Evolutionary conservation across 2,329 filamentous ascomycete genomes (phyloP).

Genomic region (Scytalidium sp.): DNA sequence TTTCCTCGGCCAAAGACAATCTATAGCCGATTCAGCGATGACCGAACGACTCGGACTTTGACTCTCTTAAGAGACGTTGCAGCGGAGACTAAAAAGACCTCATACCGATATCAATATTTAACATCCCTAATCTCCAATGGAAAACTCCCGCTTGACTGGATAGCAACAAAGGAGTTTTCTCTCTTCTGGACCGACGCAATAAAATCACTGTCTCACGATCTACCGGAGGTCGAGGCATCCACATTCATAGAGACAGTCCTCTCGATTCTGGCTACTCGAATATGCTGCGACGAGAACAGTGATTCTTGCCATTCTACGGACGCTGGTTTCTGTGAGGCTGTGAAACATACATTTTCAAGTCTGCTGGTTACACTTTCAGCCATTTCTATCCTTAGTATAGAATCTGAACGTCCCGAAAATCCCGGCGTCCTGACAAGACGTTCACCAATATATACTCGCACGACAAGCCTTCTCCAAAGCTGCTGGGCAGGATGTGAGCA

Average conservation of each 20-base stretch:
- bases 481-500: slow-evolving; percentile 9
- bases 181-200: slow-evolving; percentile 37
- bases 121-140: slow-evolving; percentile 31
- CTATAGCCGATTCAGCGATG: slow-evolving; percentile 27
- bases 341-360: slow-evolving; percentile 37
- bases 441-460: slow-evolving; percentile 8
- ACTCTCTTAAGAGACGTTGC: slow-evolving; percentile 32
- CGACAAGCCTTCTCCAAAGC: slow-evolving; percentile 10
- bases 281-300: slow-evolving; percentile 9
- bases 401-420: slow-evolving; percentile 1
- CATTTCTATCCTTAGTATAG: slow-evolving; percentile 28
- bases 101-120: slow-evolving; percentile 36
- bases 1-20: slow-evolving; percentile 34
- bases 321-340: slow-evolving; percentile 11
- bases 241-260: slow-evolving; percentile 34
- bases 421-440: not conserved
- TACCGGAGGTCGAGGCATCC: slow-evolving; percentile 30
- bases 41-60: slow-evolving; percentile 28
- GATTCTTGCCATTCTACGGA: not conserved
- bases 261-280: slow-evolving; percentile 17
- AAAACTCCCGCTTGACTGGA: slow-evolving; percentile 39
- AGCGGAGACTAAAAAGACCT: slow-evolving; percentile 24
- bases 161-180: slow-evolving; percentile 39
- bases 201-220: slow-evolving; percentile 30
- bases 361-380: slow-evolving; percentile 38